Conservation (phyloP, 176 grass and related monocot species). For the Phyllostachys edulis region DNA sequence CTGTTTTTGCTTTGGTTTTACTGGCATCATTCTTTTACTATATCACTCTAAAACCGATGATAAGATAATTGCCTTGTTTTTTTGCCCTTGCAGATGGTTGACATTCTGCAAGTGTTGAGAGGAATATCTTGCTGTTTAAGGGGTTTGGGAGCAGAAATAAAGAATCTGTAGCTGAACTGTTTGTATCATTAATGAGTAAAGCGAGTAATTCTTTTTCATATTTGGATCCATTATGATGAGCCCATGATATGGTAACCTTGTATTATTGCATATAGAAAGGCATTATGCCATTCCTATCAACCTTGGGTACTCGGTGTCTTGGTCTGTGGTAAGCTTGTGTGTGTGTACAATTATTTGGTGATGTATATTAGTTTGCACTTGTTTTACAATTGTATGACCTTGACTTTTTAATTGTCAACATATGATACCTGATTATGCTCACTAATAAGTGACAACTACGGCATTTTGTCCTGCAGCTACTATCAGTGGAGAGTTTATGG, state of each 20-base stretch:
- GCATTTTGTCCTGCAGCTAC: constrained; percentile 53
- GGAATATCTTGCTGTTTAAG: constrained; percentile 43
- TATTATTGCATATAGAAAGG: not conserved
- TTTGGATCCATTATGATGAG: not conserved
- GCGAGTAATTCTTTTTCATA: constrained; percentile 39
- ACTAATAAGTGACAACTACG: not conserved
- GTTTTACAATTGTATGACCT: not conserved
- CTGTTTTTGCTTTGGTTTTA: not conserved
- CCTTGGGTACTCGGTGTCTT: not conserved
- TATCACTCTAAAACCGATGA: not conserved
- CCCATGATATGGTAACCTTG: too few species aligned
- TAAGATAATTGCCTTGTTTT: constrained; percentile 15
- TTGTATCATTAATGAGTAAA: constrained; percentile 72
- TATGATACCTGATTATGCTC: not conserved
- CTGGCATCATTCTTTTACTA: not conserved
- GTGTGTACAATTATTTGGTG: not conserved
- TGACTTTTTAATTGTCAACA: not conserved
- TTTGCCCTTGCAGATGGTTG: constrained; percentile 52
- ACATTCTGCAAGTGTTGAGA: constrained; percentile 49
- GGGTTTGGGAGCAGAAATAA: constrained; percentile 70
- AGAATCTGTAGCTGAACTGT: constrained; percentile 80
- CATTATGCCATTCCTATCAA: not conserved
- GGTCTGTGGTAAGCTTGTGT: not conserved
- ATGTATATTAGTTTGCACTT: not conserved
- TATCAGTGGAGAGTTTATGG: constrained; percentile 75